Evolutionary conservation across 139 green algal species (phyloP), one percentile per base, ranked within the genome.

Genomic region (Nannochloris sp.): DNA sequence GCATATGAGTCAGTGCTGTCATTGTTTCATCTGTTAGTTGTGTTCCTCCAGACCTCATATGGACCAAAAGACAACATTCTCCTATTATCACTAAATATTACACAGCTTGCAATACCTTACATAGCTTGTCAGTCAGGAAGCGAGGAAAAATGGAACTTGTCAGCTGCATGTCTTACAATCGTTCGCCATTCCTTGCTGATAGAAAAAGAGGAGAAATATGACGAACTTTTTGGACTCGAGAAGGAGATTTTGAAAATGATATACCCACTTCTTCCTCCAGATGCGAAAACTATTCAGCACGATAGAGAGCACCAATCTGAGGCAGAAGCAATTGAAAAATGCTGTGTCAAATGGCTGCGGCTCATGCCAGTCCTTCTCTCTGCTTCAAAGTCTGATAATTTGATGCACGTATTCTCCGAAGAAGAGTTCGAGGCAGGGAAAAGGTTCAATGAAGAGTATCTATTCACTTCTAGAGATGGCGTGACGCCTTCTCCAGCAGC

Each of bases 141-240:
- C 0, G 56, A 60, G 15, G 67, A 81, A 21, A 68, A 67, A 21
- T 80, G 71, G 75, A 62, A 44, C 23, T 48, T 84, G 4, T 61
- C 71, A 5, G 60, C 58, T 11, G 5, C 48, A 5, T 67, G 48
- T 19, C 67, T 84, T 15, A 75, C 67, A 25, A 44, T 85, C 9
- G 48, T 85, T 51, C 69, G 73, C 0, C 50, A 71, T 10, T 67
- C 73, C 21, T 53, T 80, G 31, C 54, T 60, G 34, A 21, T 40
- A 61, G 46, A 53, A 53, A 21, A 12, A 53, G 46, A 21, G 16
- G 46, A 53, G n/a, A 25, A 53, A 7, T 53, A 21, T 19, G 46
- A 53, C n/a, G 46, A 53, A 25, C 58, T 65, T 48, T 70, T 78
- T 60, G 24, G 37, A 9, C 65, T 58, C 15, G 65, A 76, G 25